These are phyloP conservation scores for Irpex lacteus DNA, from an alignment of 1,284 basidiomycete species.

Conservation along the genomic window DNA sequence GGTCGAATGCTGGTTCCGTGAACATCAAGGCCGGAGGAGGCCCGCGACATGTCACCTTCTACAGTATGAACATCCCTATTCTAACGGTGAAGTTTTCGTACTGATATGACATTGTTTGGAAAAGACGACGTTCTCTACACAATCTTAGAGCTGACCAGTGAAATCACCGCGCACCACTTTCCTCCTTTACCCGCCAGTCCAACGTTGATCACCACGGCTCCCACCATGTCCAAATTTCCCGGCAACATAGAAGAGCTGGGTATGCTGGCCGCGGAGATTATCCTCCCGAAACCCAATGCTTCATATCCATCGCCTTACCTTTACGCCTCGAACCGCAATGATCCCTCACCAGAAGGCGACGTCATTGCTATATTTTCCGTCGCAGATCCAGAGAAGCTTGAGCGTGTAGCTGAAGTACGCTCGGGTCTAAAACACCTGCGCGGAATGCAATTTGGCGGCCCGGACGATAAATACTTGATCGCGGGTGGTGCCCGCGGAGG, in stretches of 20 bases:
- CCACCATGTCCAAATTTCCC: slow-evolving; percentile 44
- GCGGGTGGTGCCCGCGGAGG: slow-evolving; percentile 31
- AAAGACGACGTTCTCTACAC: slow-evolving; percentile 52
- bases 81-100: slow-evolving; percentile 1
- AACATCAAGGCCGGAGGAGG: slow-evolving; percentile 53
- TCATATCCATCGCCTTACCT: slow-evolving; percentile 53
- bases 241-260: slow-evolving; percentile 28
- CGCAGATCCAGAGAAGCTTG: slow-evolving; percentile 22
- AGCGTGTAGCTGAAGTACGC: slow-evolving; percentile 31
- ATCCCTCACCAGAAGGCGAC: slow-evolving; percentile 52
- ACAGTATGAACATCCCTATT: slow-evolving; percentile 42
- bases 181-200: slow-evolving; percentile 40
- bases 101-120: background rate
- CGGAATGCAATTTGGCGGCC: slow-evolving; percentile 35
- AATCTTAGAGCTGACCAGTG: slow-evolving; percentile 59
- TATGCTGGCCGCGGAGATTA: slow-evolving; percentile 42
- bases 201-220: slow-evolving; percentile 37
- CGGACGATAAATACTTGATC: slow-evolving; percentile 31
- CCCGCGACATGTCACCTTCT: slow-evolving; percentile 62
- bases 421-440: slow-evolving; percentile 35
- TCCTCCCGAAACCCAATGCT: slow-evolving; percentile 47
- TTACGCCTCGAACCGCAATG: slow-evolving; percentile 71
- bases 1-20: slow-evolving; percentile 45
- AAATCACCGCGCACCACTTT: slow-evolving; percentile 50
- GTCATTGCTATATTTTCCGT: slow-evolving; percentile 55